Evolutionary conservation across 202 grass and related monocot genomes (phyloP).

Genomic region (Schoenoplectus triqueter): DNA sequence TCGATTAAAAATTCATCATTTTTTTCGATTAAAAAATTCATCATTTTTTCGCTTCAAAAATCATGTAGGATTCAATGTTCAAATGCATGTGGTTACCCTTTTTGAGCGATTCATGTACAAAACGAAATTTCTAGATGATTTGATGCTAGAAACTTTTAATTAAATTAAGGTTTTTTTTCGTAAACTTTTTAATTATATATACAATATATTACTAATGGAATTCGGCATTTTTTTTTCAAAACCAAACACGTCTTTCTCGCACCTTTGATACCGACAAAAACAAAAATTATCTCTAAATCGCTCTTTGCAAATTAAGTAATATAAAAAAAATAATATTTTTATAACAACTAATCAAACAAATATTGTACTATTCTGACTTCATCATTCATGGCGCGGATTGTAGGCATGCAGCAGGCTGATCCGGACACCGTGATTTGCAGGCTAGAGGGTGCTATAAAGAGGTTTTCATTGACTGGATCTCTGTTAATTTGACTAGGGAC

Average conservation of each 20-base stretch:
- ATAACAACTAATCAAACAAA: background rate
- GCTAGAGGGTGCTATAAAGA: background rate
- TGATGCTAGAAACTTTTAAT: no score
- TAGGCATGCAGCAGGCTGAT: background rate
- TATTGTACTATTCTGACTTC: background rate
- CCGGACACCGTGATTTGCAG: conserved; percentile 24
- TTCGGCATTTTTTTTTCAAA: background rate
- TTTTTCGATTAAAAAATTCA: no score
- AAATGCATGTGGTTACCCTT: no score
- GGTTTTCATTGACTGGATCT: conserved; percentile 11
- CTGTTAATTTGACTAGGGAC: conserved; percentile 27
- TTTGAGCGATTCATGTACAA: no score
- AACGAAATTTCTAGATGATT: no score
- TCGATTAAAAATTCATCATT: no score
- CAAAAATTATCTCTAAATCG: background rate
- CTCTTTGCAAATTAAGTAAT: background rate
- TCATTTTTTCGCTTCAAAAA: no score
- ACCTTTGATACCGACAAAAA: background rate
- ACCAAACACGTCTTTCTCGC: background rate
- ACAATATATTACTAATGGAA: no score
- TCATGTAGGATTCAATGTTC: no score
- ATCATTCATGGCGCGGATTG: background rate
- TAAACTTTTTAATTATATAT: no score
- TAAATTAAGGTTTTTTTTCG: no score
- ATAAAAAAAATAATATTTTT: background rate